Evolutionary conservation across 371 early-diverging fungal species (phyloP), one percentile per base, ranked within the genome.

Genomic region (Actinomortierella wolfii): DNA sequence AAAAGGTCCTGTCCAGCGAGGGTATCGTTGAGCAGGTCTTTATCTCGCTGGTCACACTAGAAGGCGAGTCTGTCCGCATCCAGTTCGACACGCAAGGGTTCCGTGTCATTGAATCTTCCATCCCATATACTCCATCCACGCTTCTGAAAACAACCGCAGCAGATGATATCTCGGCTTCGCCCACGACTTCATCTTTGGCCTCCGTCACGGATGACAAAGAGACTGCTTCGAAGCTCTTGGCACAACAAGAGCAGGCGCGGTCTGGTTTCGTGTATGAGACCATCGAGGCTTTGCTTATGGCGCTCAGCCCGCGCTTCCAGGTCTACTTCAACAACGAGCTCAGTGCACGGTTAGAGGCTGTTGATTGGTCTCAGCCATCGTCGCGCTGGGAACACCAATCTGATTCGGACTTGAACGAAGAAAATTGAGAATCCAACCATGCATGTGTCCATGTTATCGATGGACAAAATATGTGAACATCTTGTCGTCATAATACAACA

Each of bases 221-320:
- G n/a, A 1, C 20, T 11, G 3, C 15, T 54, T 21, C 47, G 17
- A 45, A 3, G 18, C 4, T 17, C 18, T 45, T 45, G 15, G 43
- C 15, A 21, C 50, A 66, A 26, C 71, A 71, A 23, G 54, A 61
- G 26, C 59, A 61, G 26, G 71, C 62, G 14, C 11, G 54, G 15
- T 64, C 59, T 14, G 71, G 71, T 5, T 23, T 28, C 17, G 41
- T 56, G 2, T 71, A 65, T 28, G 71, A 71, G 25, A 65, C 71
- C 13, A 71, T 71, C 7, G 71, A 71, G 25, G 61, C 66, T 1
- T 49, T 65, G 4, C 29, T 71, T 40, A 71, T 71, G 71, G 71
- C 71, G 1, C 40, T 71, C 20, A 71, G 71, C 26, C 71, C 71
- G 5, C 54, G 40, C 8, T 71, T 71, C 42, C 66, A 71, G 61